Base-by-base conservation (phyloP, 2,329 filamentous ascomycete species). In the Amauroascus niger region DNA sequence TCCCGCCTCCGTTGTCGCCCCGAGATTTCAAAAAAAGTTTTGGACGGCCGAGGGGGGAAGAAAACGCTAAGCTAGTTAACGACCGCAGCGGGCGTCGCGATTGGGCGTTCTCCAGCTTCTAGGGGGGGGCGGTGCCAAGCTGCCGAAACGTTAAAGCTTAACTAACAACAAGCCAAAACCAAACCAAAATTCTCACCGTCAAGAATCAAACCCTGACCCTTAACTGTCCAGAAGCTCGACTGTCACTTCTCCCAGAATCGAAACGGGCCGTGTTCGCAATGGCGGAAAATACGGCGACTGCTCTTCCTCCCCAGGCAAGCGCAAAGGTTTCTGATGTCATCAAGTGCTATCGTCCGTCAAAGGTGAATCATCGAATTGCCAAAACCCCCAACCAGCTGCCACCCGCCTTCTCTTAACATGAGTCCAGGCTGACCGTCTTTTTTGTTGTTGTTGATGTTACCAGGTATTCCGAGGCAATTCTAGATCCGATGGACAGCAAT, bases 271-370 rank as follows among this genome's bases (percentile, higher is more conserved):
- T 22, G 20, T 33, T 49, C 30, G 48, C 37, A 52, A 64, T 64
- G 61, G 58, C 61, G 43, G 62, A 64, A 40, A 47, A 52, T 33
- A 55, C 65, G 60, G 49, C 62, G 52, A 52, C 52, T 53, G 26
- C 62, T 57, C 24, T 28, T 20, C 50, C 50, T 30, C 53, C 59
- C 28, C 59, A 60, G 40, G 61, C 65, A 33, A 62, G 62, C 49
- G 55, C 64, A 52, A 86, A 86, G 65, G 79, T 95, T 52, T 78
- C 81, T 63, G 88, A 95, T 63, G 78, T 93, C 60, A 84, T 95
- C 61, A 76, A 80, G 35, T 82, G 78, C 52, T 95, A 88, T 67
- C 79, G 87, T 49, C 88, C 91, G 6, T 84, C 84, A 45, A 89
- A 88, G 77, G 87, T 91, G 71, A 16, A 13, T 41, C 4, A 16